A percentile compares a stretch with the other conserved stretches of the same genome.
phyloP scores from a whole-genome alignment of 352 stramenopile species.

The Thraustotheca clavata region DNA sequence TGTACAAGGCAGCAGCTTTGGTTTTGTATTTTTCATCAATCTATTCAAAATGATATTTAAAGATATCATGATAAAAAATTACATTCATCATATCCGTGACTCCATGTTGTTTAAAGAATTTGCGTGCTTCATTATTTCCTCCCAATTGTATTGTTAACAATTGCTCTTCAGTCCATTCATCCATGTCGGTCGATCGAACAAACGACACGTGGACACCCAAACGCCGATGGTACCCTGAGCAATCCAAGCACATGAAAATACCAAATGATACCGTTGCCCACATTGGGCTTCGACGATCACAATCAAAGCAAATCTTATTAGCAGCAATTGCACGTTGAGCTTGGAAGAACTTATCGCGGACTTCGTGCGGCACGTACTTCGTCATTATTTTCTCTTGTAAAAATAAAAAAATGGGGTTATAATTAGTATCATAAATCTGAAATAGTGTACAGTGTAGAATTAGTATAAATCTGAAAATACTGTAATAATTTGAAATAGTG shows the following conservation, averaged over 20 bases:
- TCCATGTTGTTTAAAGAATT: constrained; percentile 92
- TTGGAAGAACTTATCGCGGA: constrained; percentile 82
- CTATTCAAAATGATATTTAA: constrained; percentile 26
- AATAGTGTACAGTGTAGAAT: too few relatives aligned
- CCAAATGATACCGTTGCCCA: constrained; percentile 94
- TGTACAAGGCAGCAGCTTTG: constrained; percentile 84
- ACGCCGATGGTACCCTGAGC: constrained; percentile 88
- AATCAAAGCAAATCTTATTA: constrained; percentile 95
- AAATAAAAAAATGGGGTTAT: neutral
- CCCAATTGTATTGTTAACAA: constrained; percentile 89
- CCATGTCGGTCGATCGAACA: constrained; percentile 93
- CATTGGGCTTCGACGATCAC: constrained; percentile 90
- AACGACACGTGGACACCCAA: constrained; percentile 93
- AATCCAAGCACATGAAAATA: constrained; percentile 95
- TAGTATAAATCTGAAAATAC: too few relatives aligned
- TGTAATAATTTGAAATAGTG: too few relatives aligned
- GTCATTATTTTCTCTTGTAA: constrained; percentile 32
- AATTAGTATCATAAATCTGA: too few relatives aligned
- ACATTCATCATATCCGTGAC: constrained; percentile 82
- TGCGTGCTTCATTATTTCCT: constrained; percentile 88
- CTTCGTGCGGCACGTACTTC: constrained; percentile 54
- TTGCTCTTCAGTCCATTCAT: constrained; percentile 94
- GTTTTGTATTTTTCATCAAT: constrained; percentile 90
- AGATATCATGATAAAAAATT: constrained; percentile 20
- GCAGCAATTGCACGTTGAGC: constrained; percentile 61